Base-by-base conservation (phyloP, 1,139 yeast species). In the Geotrichum aggregatum region DNA sequence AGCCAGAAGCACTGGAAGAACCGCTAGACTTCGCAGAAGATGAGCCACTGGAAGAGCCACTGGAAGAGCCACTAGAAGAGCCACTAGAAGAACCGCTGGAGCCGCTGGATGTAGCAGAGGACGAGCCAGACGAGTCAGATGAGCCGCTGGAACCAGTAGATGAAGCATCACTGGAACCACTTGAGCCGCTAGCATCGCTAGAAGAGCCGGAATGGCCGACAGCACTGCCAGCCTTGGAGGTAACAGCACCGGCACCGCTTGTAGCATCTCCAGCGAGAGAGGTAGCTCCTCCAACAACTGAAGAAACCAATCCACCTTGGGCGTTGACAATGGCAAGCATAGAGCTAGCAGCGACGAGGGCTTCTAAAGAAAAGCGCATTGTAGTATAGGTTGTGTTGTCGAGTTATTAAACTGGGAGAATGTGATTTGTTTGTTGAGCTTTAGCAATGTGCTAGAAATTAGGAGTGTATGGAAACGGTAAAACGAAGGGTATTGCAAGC, bases 271-370 rank as follows among this genome's bases (percentile, higher is more conserved):
- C 42, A 26, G 33, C 41, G 16, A 35, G 11, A 18, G 47, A 40
- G 16, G 41, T n/a, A 14, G 19, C 40, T 10, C 30, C 45, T 7
- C 24, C 39, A 16, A 36, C 36, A 34, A 31, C 13, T 19, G 38
- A 39, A 7, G 45, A 47, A 14, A 30, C 21, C 3, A 16, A 28
- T 33, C 21, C 47, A 18, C 14, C 28, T 19, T 52, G 52, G 18
- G 48, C 51, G 16, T 44, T 38, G 11, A 33, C 34, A 22, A 42
- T 22, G 39, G 49, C 35, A 8, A 30, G 19, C 19, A 41, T 19
- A 11, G 43, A 14, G 19, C 51, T 42, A 24, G 39, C 40, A 18
- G 52, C 45, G 7, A 52, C 14, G 19, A 47, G n/a, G n/a, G 46
- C 13, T 18, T 38, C n/a, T 8, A 19, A 16, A 26, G 49, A 41